These are phyloP conservation scores for Bryoerythrophyllum caledonicum DNA, from an alignment of 225 moss, liverwort and hornwort species.

Conservation along the genomic window DNA sequence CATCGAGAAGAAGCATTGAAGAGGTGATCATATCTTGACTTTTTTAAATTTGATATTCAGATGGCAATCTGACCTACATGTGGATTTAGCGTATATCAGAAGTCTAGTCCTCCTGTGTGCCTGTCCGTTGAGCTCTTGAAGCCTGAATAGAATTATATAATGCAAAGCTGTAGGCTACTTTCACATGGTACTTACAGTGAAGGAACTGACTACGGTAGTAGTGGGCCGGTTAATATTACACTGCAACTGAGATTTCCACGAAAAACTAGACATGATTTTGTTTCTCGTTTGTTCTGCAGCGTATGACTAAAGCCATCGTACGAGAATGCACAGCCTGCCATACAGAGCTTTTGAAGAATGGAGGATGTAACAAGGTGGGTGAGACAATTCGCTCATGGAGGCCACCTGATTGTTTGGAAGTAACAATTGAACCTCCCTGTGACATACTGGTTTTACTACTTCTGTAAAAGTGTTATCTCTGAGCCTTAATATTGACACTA, in stretches of 20 bases:
- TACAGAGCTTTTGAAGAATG: constrained; percentile 77
- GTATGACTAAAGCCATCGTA: constrained; percentile 79
- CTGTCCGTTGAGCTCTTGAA: constrained; percentile 6
- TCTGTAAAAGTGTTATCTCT: too few relatives aligned
- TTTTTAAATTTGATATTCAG: neutral
- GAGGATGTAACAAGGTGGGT: constrained; percentile 85
- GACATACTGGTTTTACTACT: too few relatives aligned
- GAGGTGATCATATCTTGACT: constrained; percentile 50
- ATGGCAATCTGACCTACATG: neutral
- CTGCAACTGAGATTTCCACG: neutral
- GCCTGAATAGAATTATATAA: neutral
- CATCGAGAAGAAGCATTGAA: constrained; percentile 69
- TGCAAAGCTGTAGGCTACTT: neutral
- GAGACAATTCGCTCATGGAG: neutral
- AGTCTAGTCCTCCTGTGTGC: neutral
- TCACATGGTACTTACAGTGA: neutral
- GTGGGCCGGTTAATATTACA: neutral
- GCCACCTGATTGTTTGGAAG: neutral
- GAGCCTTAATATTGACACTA: too few relatives aligned
- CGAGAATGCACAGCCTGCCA: constrained; percentile 66
- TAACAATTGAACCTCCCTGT: neutral
- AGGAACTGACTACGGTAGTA: neutral
- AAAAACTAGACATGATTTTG: neutral
- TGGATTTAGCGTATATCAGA: too few relatives aligned
- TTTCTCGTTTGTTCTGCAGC: constrained; percentile 45